A percentile compares a stretch with the other conserved stretches of the same genome.
Conservation (phyloP, 352 stramenopile genomes). For the Phytophthora europaea region DNA sequence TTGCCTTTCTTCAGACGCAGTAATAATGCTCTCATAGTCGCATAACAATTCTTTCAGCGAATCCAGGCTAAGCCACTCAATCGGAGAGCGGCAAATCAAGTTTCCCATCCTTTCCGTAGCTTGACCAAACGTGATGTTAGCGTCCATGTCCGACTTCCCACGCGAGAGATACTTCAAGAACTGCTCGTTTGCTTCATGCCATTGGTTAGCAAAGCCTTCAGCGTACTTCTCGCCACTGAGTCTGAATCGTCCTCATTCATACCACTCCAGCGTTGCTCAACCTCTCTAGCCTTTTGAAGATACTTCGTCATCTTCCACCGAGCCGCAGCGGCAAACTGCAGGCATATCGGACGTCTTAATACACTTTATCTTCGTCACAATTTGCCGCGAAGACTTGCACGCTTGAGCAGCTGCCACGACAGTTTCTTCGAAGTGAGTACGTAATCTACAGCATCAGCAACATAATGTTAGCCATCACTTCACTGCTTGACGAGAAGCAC, state of each 20-base stretch:
- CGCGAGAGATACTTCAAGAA: neutral
- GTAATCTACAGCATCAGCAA: neutral
- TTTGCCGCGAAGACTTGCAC: neutral
- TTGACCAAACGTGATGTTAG: neutral
- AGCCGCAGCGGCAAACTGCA: neutral
- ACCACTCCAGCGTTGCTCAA: neutral
- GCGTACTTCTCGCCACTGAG: neutral
- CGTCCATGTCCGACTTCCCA: neutral
- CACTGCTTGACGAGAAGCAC: neutral
- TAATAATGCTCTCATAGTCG: neutral
- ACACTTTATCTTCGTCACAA: neutral
- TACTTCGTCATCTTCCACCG: neutral
- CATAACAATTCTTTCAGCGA: neutral
- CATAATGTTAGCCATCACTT: neutral
- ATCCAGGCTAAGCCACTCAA: neutral
- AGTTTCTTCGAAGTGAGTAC: neutral
- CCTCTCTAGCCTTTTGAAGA: neutral
- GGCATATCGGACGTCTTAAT: neutral
- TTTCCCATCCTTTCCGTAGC: neutral
- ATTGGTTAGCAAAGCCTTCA: neutral
- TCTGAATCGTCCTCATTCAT: neutral
- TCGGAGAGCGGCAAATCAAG: neutral
- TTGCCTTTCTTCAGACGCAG: neutral
- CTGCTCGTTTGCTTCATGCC: neutral
- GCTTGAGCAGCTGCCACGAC: neutral